Percentiles rank a stretch among this genome's conserved stretches.
Evolutionary conservation across 371 early-diverging fungal species (phyloP).

Genomic region (Quaeritorhiza haematococci): DNA sequence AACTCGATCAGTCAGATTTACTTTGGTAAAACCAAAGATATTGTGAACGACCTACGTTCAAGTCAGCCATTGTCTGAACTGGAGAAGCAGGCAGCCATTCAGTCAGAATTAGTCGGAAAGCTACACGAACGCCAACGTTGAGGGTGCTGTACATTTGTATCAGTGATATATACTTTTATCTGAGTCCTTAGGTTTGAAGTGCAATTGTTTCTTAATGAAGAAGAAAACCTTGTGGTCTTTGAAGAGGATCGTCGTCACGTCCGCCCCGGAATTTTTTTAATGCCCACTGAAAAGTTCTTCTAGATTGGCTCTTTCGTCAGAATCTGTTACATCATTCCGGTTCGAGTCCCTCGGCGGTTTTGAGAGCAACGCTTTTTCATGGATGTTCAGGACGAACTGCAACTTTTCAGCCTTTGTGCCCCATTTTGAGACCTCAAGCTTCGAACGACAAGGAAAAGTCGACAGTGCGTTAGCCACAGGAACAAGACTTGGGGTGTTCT

Average conservation of each 20-base stretch:
- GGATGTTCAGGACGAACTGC: constrained; percentile 11
- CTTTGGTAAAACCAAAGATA: constrained; percentile 95
- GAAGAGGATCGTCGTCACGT: too few relatives aligned
- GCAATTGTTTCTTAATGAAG: background rate
- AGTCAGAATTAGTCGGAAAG: constrained; percentile 35
- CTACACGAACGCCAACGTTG: constrained; percentile 7
- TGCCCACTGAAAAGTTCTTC: too few relatives aligned
- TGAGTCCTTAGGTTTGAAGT: background rate
- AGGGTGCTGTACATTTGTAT: background rate
- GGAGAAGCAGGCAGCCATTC: constrained; percentile 29
- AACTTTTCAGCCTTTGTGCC: constrained; percentile 7
- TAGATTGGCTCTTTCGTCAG: too few relatives aligned
- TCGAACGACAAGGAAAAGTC: background rate
- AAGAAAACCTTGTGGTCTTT: too few relatives aligned
- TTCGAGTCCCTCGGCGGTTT: too few relatives aligned
- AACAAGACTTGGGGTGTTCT: background rate
- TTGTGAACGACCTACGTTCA: constrained; percentile 87
- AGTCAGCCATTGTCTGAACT: constrained; percentile 64
- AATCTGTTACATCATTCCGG: too few relatives aligned
- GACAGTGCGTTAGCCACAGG: background rate
- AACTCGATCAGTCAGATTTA: constrained; percentile 91
- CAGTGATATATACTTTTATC: background rate
- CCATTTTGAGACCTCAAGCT: constrained; percentile 10
- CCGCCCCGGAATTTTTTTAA: too few relatives aligned
- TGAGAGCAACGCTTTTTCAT: constrained; percentile 15